Base-by-base conservation (phyloP, 768 basidiomycete genomes). In the Gloeopeniophorella convolvens region DNA sequence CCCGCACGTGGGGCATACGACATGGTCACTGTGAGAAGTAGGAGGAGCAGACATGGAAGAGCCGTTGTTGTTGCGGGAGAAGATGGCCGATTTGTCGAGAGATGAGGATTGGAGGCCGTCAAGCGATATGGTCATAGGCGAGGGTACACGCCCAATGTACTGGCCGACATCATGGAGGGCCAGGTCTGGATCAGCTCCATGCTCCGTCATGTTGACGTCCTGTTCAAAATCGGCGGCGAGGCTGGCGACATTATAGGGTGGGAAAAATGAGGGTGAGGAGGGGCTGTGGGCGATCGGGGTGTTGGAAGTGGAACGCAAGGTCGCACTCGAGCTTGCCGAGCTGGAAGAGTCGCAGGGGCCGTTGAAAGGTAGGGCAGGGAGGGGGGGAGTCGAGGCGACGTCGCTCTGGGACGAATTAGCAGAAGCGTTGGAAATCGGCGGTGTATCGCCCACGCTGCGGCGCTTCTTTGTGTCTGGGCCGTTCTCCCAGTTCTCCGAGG, bases 381-480 rank as follows among this genome's bases (percentile, higher is more conserved):
- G n/a, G 23, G 42, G 24, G 3, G 50, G 16, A 13, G 46, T 11
- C 3, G 45, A 21, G 21, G 52, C 42, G 23, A 41, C 40, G 24
- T 42, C 44, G 18, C 33, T 41, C 46, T 55, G 41, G 8, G 46
- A 48, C 16, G 54, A 58, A 27, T 47, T 56, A 20, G 49, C 36
- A 13, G 50, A 46, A 20, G 55, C 26, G 45, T 37, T 37, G 9
- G 49, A 44, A 18, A 44, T 39, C 27, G 49, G 42, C 11, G 55
- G 54, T 34, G 42, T 48, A 30, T 56, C 55, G 45, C 57, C 57
- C 40, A 58, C 50, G 45, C 57, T 58, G 42, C 57, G 57, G 9
- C 57, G 55, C 13, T 58, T 58, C 37, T 58, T 58, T 13, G 43
- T 56, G 16, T 58, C 55, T 18, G 45, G 57, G 23, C 57, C 55